These are phyloP conservation scores for Discostella pseudostelligera DNA, from an alignment of 108 stramenopile genomes.

Conservation along the genomic window DNA sequence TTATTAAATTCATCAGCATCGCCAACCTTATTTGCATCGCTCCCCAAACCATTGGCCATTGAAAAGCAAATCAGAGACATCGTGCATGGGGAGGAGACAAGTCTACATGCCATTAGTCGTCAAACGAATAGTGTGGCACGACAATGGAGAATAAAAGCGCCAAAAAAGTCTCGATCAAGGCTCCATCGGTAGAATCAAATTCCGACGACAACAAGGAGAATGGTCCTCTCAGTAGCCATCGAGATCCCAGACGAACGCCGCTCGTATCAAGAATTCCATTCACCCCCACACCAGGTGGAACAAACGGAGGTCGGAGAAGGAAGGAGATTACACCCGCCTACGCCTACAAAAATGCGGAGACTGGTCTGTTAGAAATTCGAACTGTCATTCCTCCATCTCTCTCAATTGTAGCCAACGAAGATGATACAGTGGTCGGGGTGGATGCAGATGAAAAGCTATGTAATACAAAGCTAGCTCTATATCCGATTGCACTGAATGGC, in stretches of 20 bases:
- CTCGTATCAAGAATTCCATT: slow-evolving; percentile 35
- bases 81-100: too few species aligned
- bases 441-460: slow-evolving; percentile 21
- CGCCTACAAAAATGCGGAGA: slow-evolving; percentile 47
- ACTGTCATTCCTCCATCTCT: slow-evolving; percentile 32
- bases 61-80: too few species aligned
- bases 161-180: too few species aligned
- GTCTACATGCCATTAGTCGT: too few species aligned
- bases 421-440: slow-evolving; percentile 40
- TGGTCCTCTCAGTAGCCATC: slow-evolving; percentile 32
- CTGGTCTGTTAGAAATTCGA: slow-evolving; percentile 48
- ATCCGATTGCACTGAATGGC: slow-evolving; percentile 53
- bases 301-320: slow-evolving; percentile 6
- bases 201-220: slow-evolving; percentile 3
- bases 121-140: too few species aligned
- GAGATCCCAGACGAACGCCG: slow-evolving; percentile 30
- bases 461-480: slow-evolving; percentile 33
- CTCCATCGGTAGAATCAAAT: background rate
- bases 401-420: slow-evolving; percentile 45
- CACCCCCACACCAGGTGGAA: slow-evolving; percentile 14
- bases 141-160: too few species aligned
- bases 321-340: slow-evolving; percentile 52
- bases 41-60: too few species aligned
- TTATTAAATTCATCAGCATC: too few species aligned
- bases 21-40: too few species aligned